phyloP scores from a whole-genome alignment of 208 protist genomes.

The Blastocrithidia nonstop region DNA sequence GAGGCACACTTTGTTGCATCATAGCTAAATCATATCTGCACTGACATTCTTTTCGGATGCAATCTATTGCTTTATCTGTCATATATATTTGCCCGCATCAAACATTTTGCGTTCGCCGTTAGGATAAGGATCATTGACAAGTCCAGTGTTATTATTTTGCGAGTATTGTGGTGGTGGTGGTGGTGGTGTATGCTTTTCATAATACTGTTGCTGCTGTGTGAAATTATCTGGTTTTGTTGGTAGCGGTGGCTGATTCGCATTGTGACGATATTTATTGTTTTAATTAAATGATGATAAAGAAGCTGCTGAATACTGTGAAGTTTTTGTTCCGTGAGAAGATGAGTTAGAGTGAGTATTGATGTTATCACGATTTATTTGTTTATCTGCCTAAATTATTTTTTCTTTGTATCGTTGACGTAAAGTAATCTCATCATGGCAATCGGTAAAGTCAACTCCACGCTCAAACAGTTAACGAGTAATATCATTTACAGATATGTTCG shows the following conservation, averaged over 20 bases:
- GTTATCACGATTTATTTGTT: no score
- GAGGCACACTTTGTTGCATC: conserved; percentile 74
- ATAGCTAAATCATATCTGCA: conserved; percentile 55
- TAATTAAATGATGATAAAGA: neutral
- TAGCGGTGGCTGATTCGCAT: no score
- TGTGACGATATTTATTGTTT: no score
- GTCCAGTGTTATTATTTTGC: conserved; percentile 20
- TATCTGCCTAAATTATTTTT: no score
- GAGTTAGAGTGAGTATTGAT: no score
- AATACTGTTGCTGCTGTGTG: conserved; percentile 6
- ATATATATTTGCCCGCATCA: conserved; percentile 82
- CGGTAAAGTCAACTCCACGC: conserved; percentile 74
- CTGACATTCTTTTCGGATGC: conserved; percentile 75
- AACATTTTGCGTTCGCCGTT: conserved; percentile 84
- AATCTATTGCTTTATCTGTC: conserved; percentile 77
- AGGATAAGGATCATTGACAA: conserved; percentile 77
- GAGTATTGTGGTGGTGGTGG: conserved; percentile 30
- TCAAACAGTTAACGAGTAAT: conserved; percentile 84
- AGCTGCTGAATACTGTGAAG: no score
- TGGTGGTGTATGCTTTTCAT: conserved; percentile 20
- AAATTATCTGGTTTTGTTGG: no score
- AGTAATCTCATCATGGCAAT: conserved; percentile 71
- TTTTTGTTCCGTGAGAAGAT: no score
- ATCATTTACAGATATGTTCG: no score
- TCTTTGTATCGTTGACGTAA: conserved; percentile 78